Base-by-base conservation (phyloP, 1,284 basidiomycete species). In the Puccinia coronata region DNA sequence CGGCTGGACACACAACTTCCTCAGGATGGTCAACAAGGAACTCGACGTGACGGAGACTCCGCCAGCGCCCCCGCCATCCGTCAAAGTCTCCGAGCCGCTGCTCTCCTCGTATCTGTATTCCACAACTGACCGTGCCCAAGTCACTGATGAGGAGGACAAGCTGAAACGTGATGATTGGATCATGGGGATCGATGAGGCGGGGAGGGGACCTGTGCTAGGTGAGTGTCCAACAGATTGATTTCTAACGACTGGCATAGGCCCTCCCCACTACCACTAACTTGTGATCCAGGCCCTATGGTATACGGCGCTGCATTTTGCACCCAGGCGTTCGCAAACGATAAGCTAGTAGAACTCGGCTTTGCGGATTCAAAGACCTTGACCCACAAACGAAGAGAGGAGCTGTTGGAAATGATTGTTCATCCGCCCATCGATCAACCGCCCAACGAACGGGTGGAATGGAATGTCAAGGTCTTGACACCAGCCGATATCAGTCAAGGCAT, bases 281-380 rank as follows among this genome's bases (percentile, higher is more conserved):
- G 70, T 47, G 63, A 28, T 31, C 83, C 31, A 87, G 89, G 89
- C 1, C 96, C 96, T 0, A 90, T 98, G 83, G 96, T 99, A 0
- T 99, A 99, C 85, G 96, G 93, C 1, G 91, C 96, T 34, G 95
- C 96, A 0, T 98, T 95, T 86, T 98, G 96, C 84, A 93, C 94
- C 0, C 88, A 90, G 4, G 88, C 91, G 14, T 98, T 93, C 87
- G 89, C 92, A 84, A 90, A 92, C 11, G 87, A 90, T 18, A 59
- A 75, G 39, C 87, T 99, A 71, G 91, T 94, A 71, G 86, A 88
- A 6, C 89, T 98, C 3, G 96, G 96, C 0, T 99, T 98, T 86
- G 94, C 94, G 93, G 94, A 99, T 87, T 98, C 96, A 6, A 99
- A 99, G 86, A 92, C 92, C 0, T 88, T 99, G 82, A 93, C 91